Evolutionary conservation across 116 monocot species (phyloP), one percentile per base, ranked within the genome.

Genomic region (Iris pallida): DNA sequence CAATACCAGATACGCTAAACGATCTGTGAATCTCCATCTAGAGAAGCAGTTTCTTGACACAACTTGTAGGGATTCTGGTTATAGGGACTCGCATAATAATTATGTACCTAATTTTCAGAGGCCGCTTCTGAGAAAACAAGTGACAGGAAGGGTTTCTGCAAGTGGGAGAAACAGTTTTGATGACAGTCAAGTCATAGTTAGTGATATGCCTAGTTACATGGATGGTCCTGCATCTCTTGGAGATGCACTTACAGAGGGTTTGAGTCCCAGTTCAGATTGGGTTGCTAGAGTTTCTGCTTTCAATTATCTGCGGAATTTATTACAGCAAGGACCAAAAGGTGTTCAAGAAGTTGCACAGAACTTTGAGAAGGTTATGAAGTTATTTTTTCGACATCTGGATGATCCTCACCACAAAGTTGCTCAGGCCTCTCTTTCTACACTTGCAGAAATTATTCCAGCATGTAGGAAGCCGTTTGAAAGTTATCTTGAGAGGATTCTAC

Each of bases 331-430:
- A 1, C 78, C 79, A 16, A 98, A 72, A 66, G 90, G 90, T 56
- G 71, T 98, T 72, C 85, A 88, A 68, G 98, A 98, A 76, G 85
- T 93, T 41, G 80, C 74, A 8, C 98, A 98, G 64, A 93, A 76
- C 57, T 90, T 98, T 82, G 98, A 98, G 77, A 98, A 98, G 82
- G 86, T 98, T 40, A 98, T 98, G 98, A 98, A 98, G 46, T 59
- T 98, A 20, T 98, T 98, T 78, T 93, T 93, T 56, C 87, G 86
- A 61, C 82, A 98, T 63, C 84, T 98, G 71, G 98, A 93, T 83
- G 98, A 98, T 81, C 98, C 93, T 62, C 98, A 98, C 71, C 98
- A 98, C 66, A 98, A 98, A 85, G 98, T 98, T 86, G 98, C 98
- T 56, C 93, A 98, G 66, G 98, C 98, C 42, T 93, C 98, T 68